Percentiles rank a stretch among this genome's conserved stretches.
These are phyloP conservation scores for Aspergillus diversus DNA, from an alignment of 495 filamentous ascomycete genomes.

Conservation along the genomic window DNA sequence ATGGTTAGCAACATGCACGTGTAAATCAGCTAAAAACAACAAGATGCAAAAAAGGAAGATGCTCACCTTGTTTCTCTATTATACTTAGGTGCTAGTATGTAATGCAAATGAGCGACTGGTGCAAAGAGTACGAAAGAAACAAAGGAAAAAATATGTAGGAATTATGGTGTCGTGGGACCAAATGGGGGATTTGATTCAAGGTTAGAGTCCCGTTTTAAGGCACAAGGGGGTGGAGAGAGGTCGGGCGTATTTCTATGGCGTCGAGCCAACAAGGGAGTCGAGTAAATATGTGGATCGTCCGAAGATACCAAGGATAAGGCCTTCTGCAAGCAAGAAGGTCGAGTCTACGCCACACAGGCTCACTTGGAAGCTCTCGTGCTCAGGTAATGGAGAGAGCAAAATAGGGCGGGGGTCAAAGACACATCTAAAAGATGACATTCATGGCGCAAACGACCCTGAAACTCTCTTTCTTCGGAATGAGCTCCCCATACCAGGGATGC, in stretches of 20 bases:
- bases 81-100: not conserved
- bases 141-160: conserved; percentile 1
- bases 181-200: not conserved
- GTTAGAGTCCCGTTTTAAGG: conserved; percentile 8
- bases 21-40: not conserved
- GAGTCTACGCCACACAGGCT: conserved; percentile 22
- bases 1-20: not conserved
- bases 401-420: conserved; percentile 21
- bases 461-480: conserved; percentile 34
- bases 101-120: not conserved
- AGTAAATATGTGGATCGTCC: conserved; percentile 2
- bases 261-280: not conserved
- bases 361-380: conserved; percentile 24
- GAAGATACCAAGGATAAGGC: conserved; percentile 6
- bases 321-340: conserved; percentile 17
- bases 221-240: conserved; percentile 2
- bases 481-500: conserved; percentile 39
- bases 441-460: conserved; percentile 36
- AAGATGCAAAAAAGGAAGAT: not conserved
- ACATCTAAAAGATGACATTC: conserved; percentile 33
- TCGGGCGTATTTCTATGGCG: conserved; percentile 2
- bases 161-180: not conserved
- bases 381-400: conserved; percentile 18
- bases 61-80: not conserved
- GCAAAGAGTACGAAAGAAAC: not conserved